Percentiles rank a stretch among this genome's conserved stretches.
Evolutionary conservation across 2,329 filamentous ascomycete genomes (phyloP).

Genomic region (Cyclaneusma minus): DNA sequence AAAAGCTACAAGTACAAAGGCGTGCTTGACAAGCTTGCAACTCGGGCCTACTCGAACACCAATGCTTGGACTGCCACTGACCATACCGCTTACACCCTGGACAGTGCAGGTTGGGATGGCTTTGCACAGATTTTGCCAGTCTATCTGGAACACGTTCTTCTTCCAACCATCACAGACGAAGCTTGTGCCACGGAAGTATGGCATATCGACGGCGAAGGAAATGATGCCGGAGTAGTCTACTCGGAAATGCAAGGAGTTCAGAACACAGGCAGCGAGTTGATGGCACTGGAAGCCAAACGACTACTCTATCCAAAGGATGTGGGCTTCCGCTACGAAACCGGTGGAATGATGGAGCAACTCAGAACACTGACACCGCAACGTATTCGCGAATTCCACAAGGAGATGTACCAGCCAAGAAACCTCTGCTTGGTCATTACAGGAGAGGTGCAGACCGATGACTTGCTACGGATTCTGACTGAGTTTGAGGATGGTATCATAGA

Average conservation of each 20-base stretch:
- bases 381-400: constrained; percentile 85
- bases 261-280: constrained; percentile 69
- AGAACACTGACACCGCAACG: constrained; percentile 74
- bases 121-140: constrained; percentile 90
- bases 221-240: constrained; percentile 95
- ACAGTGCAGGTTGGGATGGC: constrained; percentile 92
- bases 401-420: constrained; percentile 98
- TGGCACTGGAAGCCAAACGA: constrained; percentile 68
- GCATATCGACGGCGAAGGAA: constrained; percentile 82
- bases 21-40: constrained; percentile 84
- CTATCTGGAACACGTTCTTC: constrained; percentile 85
- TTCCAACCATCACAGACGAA: constrained; percentile 84
- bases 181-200: constrained; percentile 92
- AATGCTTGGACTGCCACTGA: constrained; percentile 97
- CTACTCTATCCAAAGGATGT: constrained; percentile 77
- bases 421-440: constrained; percentile 84
- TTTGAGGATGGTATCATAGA: constrained; percentile 81
- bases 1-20: constrained; percentile 91
- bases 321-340: constrained; percentile 95
- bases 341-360: constrained; percentile 86
- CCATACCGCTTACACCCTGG: constrained; percentile 89
- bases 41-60: constrained; percentile 80
- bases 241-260: constrained; percentile 97
- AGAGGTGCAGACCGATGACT: constrained; percentile 68
- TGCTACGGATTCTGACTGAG: constrained; percentile 66